A percentile compares a stretch with the other conserved stretches of the same genome.
Conservation (phyloP, 2,329 filamentous ascomycete genomes). For the Microdochium trichocladiopsis region DNA sequence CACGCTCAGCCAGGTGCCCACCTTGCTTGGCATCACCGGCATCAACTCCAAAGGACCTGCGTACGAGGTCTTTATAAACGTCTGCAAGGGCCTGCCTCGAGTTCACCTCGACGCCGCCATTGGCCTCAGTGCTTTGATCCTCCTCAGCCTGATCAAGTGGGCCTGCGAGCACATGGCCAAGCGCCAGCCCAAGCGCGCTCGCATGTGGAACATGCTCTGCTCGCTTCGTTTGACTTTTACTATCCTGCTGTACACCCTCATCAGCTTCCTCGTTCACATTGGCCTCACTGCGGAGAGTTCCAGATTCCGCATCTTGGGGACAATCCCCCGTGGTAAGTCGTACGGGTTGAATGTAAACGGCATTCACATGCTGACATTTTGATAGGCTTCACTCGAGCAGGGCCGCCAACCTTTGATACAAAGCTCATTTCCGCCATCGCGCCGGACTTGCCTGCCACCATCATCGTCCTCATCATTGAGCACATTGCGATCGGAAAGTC, state of each 20-base stretch:
- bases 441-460: conserved; percentile 59
- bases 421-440: conserved; percentile 50
- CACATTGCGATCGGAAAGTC: conserved; percentile 82
- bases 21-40: conserved; percentile 31
- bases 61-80: conserved; percentile 36
- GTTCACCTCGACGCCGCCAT: conserved; percentile 63
- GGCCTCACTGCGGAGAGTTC: conserved; percentile 36
- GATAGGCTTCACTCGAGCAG: conserved; percentile 56
- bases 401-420: conserved; percentile 47
- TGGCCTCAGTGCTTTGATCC: conserved; percentile 58
- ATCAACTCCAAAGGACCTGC: conserved; percentile 37
- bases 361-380: neutral
- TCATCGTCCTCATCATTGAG: conserved; percentile 74
- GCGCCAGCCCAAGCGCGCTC: conserved; percentile 51
- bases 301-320: conserved; percentile 56
- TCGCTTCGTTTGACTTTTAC: conserved; percentile 70
- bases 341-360: no score
- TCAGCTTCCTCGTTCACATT: conserved; percentile 62
- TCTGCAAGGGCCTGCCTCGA: conserved; percentile 27
- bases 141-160: conserved; percentile 59
- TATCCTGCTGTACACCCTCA: conserved; percentile 67
- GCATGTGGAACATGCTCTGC: conserved; percentile 66
- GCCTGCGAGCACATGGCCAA: conserved; percentile 53
- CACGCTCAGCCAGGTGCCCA: conserved; percentile 37
- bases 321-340: conserved; percentile 52